Conservation (phyloP, 176 grass and related monocot species). For the Oryza glumipatula region DNA sequence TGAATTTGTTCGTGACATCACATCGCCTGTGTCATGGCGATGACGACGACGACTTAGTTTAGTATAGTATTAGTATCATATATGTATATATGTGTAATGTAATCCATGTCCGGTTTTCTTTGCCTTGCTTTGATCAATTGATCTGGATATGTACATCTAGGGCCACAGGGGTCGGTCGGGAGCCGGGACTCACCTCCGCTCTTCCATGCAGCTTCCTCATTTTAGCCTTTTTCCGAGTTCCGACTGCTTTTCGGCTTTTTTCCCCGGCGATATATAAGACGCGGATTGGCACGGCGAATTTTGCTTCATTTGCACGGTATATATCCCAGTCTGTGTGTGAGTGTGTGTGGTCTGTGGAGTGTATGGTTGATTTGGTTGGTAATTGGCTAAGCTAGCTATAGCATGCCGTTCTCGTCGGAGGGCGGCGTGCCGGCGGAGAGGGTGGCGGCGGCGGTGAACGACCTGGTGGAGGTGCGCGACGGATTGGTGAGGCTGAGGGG, state of each 20-base stretch:
- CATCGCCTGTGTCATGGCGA: slow-evolving; percentile 33
- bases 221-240: slow-evolving; percentile 36
- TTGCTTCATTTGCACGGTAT: neutral
- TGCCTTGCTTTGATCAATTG: neutral
- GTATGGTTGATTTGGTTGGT: neutral
- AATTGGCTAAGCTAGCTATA: neutral
- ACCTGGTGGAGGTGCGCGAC: slow-evolving; percentile 48
- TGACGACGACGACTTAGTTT: slow-evolving; percentile 21
- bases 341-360: neutral
- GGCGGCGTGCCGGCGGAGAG: slow-evolving; percentile 34
- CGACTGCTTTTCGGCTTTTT: neutral
- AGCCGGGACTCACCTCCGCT: neutral
- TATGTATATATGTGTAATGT: neutral
- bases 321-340: neutral
- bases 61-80: no score
- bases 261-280: neutral
- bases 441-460: slow-evolving; percentile 21
- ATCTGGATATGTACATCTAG: neutral
- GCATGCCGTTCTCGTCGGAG: slow-evolving; percentile 27
- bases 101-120: slow-evolving; percentile 13
- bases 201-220: slow-evolving; percentile 46
- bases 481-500: slow-evolving; percentile 28
- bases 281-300: neutral
- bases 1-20: slow-evolving; percentile 21
- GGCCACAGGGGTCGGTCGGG: neutral